Base-by-base conservation (phyloP, 768 basidiomycete species). In the Brasilioporus rufonigricans region DNA sequence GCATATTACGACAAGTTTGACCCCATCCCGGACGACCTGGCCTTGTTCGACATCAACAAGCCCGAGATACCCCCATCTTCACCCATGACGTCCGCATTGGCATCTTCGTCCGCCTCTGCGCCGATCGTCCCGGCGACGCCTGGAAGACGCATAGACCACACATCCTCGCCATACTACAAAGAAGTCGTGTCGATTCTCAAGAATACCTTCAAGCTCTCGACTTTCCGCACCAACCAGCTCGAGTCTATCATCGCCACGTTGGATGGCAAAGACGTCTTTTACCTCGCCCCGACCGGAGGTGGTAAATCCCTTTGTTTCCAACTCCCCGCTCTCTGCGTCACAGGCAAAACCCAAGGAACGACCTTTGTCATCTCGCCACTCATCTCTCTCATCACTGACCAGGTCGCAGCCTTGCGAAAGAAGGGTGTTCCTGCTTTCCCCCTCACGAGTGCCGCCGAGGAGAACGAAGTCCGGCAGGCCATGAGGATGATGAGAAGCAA, bases 261-360 rank as follows among this genome's bases (percentile, higher is more conserved):
- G 69, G 76, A 78, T 2, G 93, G 89, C 9, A 81, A 77, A 51
- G 96, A 98, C 64, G 91, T 93, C 18, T 93, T 98, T 60, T 91
- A 98, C 18, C 79, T 98, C 9, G 95, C 98, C 84, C 97, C 97
- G 1, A 99, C 97, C 1, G 94, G 93, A 33, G 93, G 93, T 5
- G 93, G 93, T 1, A 94, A 95, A 73, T 90, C 87, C 62, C 75
- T 94, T 36, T 93, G 89, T 61, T 93, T 86, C 70, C 86, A 98
- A 68, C 84, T 98, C 2, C 97, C 97, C 0, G 95, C 93, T 2
- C 78, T 97, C 32, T 91, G 93, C 64, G 71, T 73, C 35, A 73
- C 73, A 7, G 92, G 91, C 2, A 80, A 74, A 63, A 92, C 89
- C 0, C 76, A 74, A 50, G 93, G 95, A 32, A 83, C 97, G 4